Base-by-base conservation (phyloP, 805 yeast species). In the Tetrapisispora phaffii region DNA sequence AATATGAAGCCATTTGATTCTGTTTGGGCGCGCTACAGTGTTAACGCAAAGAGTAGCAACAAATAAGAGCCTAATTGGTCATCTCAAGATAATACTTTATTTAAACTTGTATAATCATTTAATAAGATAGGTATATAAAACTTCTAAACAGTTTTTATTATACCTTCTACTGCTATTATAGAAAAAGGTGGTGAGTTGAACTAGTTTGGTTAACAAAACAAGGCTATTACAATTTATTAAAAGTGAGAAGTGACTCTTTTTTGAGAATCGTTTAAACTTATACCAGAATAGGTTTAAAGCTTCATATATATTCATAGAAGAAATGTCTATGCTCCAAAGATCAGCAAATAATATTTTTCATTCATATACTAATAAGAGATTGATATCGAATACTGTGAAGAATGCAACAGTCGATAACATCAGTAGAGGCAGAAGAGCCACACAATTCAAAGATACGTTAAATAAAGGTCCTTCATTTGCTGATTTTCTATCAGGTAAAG, bases 381-480 rank as follows among this genome's bases (percentile, higher is more conserved):
- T 41, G 8, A 41, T 41, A 15, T 24, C 23, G n/a, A 41, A 21
- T 20, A 33, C 42, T 2, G 9, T 23, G 7, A 39, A 39, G 15
- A 23, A 7, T 22, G 17, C 22, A 4, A 16, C 29, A 7, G 4
- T n/a, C 2, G 13, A 12, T 13, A 32, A 21, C 15, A 17, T 28
- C 16, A 22, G 34, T 2, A 34, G 31, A 17, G 39, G 29, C 17
- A 44, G 42, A 21, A 47, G 43, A 15, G 22, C 38, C 16, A 82
- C 90, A 1, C 66, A 69, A 10, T 83, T 88, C 60, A 70, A 84
- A 3, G 89, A 85, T 55, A 68, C 73, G 44, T 67, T 89, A 46
- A 84, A 80, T 55, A 72, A 75, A 47, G 98, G 98, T 1, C 98
- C 98, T 0, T 79, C 90, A 0, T 93, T 93, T 60, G 96, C 83